Base-by-base conservation (phyloP, 495 filamentous ascomycete genomes). In the Hypoxylon trugodes region DNA sequence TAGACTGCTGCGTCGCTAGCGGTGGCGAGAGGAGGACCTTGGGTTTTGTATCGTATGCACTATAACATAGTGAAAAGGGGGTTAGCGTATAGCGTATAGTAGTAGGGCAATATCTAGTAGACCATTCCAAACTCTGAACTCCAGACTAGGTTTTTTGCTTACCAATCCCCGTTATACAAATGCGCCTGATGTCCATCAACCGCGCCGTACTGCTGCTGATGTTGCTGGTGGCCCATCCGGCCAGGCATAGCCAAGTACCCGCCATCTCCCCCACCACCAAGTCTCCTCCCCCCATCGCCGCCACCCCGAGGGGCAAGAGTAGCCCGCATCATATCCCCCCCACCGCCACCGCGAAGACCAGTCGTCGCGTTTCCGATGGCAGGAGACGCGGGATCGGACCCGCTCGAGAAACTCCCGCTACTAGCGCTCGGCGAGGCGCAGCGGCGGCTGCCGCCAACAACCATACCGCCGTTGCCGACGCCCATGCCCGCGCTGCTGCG, bases 401-500 rank as follows among this genome's bases (percentile, higher is more conserved):
- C 42, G 28, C 49, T 56, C 16, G 52, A 43, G 33, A 59, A 51
- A 6, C 22, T 25, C 13, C 33, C 36, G n/a, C 26, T 47, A 12
- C 47, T 38, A 19, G 24, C 26, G 38, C 35, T 25, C n/a, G n/a
- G n/a, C n/a, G n/a, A n/a, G n/a, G n/a, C n/a, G n/a, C n/a, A n/a
- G n/a, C n/a, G n/a, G n/a, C n/a, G n/a, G n/a, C n/a, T n/a, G n/a
- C n/a, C n/a, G n/a, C n/a, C n/a, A n/a, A n/a, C n/a, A n/a, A n/a
- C n/a, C n/a, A n/a, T n/a, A n/a, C n/a, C n/a, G n/a, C n/a, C n/a
- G n/a, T 40, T 18, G 26, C 50, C 48, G n/a, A 40, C 46, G 28
- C 46, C 38, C n/a, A 51, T 67, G 45, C 66, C 56, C 1, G 25
- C 41, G 42, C 51, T 59, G 6, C 37, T 51, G 24, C 66, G 70